A percentile compares a stretch with the other conserved stretches of the same genome.
phyloP scores from a whole-genome alignment of 371 early-diverging fungal genomes.

The Ecytonucleospora hepatopenaei region DNA sequence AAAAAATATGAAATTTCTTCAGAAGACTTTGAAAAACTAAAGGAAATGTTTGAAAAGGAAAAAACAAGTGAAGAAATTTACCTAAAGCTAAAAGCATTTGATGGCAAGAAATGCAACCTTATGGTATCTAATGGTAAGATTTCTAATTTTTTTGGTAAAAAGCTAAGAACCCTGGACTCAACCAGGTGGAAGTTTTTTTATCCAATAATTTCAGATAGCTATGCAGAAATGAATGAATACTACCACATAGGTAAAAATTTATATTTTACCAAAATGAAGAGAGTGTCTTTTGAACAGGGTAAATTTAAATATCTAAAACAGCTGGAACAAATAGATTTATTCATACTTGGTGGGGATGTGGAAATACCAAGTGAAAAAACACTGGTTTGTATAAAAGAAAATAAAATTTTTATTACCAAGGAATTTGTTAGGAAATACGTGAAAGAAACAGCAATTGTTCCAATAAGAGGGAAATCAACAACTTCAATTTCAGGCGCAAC shows the following conservation, averaged over 20 bases:
- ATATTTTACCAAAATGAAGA: not conserved
- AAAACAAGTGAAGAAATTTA: slow-evolving; percentile 9
- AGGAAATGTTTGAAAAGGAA: not conserved
- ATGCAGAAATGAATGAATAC: not conserved
- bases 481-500: not conserved
- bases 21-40: not conserved
- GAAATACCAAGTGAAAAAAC: not conserved
- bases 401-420: not conserved
- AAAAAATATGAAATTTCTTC: not conserved
- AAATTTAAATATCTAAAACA: not conserved
- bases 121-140: slow-evolving; percentile 55
- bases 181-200: slow-evolving; percentile 50
- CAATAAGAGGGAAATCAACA: not conserved
- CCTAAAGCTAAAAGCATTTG: slow-evolving; percentile 22
- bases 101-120: slow-evolving; percentile 33
- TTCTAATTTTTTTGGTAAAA: slow-evolving; percentile 21
- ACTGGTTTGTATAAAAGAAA: not conserved
- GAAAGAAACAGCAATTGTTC: not conserved
- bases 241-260: not conserved
- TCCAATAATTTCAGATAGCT: not conserved
- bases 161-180: slow-evolving; percentile 36
- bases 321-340: not conserved
- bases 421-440: not conserved
- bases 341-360: not conserved
- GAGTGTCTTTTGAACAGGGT: not conserved